Percentiles rank a stretch among this genome's conserved stretches.
phyloP scores from a whole-genome alignment of 139 green algal genomes.

The Pleodorina starrii region DNA sequence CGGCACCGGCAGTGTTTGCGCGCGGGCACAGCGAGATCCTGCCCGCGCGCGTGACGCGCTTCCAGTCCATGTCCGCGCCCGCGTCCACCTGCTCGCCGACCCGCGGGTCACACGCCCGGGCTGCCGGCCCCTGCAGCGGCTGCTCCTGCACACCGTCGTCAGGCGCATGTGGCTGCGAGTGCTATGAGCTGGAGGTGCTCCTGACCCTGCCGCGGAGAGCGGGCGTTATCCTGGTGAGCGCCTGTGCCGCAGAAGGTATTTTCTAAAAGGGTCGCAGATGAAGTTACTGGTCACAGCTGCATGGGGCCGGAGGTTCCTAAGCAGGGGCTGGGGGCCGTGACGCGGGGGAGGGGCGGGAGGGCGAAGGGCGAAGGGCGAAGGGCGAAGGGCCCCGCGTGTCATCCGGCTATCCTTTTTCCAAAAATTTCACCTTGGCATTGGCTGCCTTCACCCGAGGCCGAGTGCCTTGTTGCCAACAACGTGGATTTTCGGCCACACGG shows the following conservation, averaged over 20 bases:
- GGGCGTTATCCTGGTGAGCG: neutral
- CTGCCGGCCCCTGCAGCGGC: neutral
- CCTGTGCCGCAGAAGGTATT: neutral
- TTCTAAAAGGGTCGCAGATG: neutral
- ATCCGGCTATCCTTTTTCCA: no score
- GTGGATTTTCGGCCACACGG: no score
- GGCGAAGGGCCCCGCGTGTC: no score
- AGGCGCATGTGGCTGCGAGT: neutral
- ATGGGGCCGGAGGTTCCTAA: no score
- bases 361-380: no score
- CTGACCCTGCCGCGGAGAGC: neutral
- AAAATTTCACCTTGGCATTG: no score
- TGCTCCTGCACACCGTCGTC: neutral
- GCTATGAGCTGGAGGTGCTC: neutral
- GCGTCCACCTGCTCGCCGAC: neutral
- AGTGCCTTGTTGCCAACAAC: no score
- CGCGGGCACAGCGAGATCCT: neutral
- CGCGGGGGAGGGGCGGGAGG: no score
- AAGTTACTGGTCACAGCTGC: neutral
- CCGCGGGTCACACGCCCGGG: neutral
- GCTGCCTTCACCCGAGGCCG: no score
- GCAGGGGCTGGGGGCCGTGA: no score
- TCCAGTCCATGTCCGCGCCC: neutral
- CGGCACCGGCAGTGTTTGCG: neutral
- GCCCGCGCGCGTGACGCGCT: neutral